These are phyloP conservation scores for Salix exigua DNA, from an alignment of 345 rosid species.

Conservation along the genomic window DNA sequence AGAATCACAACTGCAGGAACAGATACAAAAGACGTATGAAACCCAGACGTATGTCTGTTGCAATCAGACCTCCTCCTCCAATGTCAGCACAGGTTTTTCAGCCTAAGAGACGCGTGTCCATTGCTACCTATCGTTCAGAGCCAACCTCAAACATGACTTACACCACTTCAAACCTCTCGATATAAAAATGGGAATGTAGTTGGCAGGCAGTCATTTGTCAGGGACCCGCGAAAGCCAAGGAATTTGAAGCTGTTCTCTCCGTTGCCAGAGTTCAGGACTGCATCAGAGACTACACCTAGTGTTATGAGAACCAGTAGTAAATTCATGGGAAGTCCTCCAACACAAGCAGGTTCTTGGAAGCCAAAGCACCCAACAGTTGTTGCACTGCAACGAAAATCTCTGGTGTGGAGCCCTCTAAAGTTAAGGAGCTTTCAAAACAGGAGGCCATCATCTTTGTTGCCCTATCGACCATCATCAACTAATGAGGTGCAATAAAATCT, in stretches of 20 bases:
- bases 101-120: constrained; percentile 77
- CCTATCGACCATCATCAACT: constrained; percentile 20
- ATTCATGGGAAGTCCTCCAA: constrained; percentile 82
- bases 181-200: constrained; percentile 23
- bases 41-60: constrained; percentile 72
- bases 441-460: constrained; percentile 41
- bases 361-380: constrained; percentile 80
- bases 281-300: constrained; percentile 48
- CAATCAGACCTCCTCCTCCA: constrained; percentile 52
- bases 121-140: constrained; percentile 69
- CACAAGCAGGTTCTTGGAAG: constrained; percentile 69
- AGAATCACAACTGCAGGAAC: constrained; percentile 23
- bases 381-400: constrained; percentile 71
- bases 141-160: constrained; percentile 37
- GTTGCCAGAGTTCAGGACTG: constrained; percentile 35
- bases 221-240: constrained; percentile 59
- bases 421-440: constrained; percentile 41
- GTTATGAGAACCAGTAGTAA: constrained; percentile 52
- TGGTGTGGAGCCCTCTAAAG: constrained; percentile 96
- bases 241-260: constrained; percentile 81
- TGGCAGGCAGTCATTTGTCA: constrained; percentile 33
- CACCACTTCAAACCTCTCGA: constrained; percentile 49
- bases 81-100: constrained; percentile 31
- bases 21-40: constrained; percentile 39
- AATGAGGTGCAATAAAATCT: constrained; percentile 17